Evolutionary conservation across 2,329 filamentous ascomycete species (phyloP), one percentile per base, ranked within the genome.

Genomic region (Intubia oerlemansii): DNA sequence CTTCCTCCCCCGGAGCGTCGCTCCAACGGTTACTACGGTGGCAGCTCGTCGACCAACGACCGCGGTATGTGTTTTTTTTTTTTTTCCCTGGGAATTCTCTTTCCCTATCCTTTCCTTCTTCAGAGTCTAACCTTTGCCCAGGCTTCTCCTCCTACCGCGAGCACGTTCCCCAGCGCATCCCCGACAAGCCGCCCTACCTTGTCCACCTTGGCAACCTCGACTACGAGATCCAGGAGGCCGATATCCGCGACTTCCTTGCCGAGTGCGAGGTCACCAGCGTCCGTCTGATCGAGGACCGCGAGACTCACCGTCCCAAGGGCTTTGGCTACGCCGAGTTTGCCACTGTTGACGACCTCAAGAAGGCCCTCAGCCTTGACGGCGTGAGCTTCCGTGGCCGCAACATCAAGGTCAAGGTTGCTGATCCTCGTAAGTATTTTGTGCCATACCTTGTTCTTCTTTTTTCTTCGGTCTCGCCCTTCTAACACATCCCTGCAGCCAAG

Each of bases 341-440:
- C 39, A 74, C 70, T 29, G 57, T 88, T 25, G 85, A 95, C 28
- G 85, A 85, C 34, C 59, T 98, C 44, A 90, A 91, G 60, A 76
- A 82, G 54, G 88, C 88, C 32, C 65, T 98, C 38, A 68, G 71
- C 34, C 65, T 88, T 37, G 84, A 84, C 44, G 79, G 81, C 42
- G 62, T 69, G 35, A 71, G 68, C 34, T 84, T 95, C 51, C 76
- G 90, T 50, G 82, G 82, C 41, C 75, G 88, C 41, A 77, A 73
- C 46, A 82, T 98, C 49, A 73, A 81, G 49, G 75, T 95, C 48
- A 93, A 84, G 59, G 74, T 98, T 47, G 90, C 88, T 29, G 90
- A 98, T 58, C 88, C 88, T 51, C 85, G 88, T 98, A 75, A n/a
- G n/a, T n/a, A n/a, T n/a, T n/a, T n/a, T n/a, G n/a, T 54, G 82